phyloP scores from a whole-genome alignment of 2,329 filamentous ascomycete genomes.

The Trichoderma guizhouense region DNA sequence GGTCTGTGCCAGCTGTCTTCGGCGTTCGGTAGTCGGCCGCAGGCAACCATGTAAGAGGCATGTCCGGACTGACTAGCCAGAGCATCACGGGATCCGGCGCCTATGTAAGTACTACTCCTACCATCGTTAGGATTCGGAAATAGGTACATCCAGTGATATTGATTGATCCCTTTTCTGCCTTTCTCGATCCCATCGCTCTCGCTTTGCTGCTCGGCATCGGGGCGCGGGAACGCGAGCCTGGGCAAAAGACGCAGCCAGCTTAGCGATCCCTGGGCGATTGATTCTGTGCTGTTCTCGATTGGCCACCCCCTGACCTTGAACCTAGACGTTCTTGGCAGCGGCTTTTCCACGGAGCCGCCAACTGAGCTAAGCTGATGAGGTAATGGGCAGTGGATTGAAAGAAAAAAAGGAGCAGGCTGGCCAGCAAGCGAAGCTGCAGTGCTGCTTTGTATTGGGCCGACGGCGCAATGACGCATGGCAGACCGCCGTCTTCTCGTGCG shows the following conservation, averaged over 20 bases:
- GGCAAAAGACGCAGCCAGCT: neutral
- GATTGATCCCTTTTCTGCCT: neutral
- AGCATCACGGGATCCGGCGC: neutral
- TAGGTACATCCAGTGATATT: neutral
- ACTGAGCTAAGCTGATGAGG: conserved; percentile 14
- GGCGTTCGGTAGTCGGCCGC: conserved; percentile 1
- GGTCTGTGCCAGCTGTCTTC: neutral
- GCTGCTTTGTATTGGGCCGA: conserved; percentile 2
- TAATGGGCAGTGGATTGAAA: neutral
- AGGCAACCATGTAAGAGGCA: neutral
- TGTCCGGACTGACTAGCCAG: neutral
- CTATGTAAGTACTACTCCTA: neutral
- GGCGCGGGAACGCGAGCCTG: neutral
- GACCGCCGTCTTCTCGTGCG: neutral
- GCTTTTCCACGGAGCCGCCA: conserved; percentile 14
- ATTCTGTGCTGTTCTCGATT: neutral
- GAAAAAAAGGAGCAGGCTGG: neutral
- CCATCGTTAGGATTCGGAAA: neutral
- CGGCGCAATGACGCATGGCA: conserved; percentile 3
- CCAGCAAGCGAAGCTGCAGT: neutral
- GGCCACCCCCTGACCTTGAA: neutral
- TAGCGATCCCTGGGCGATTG: neutral
- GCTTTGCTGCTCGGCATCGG: neutral
- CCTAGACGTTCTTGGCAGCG: neutral
- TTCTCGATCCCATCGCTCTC: neutral